phyloP scores from a whole-genome alignment of 148 eudicot genomes.

The Cornus suecica region DNA sequence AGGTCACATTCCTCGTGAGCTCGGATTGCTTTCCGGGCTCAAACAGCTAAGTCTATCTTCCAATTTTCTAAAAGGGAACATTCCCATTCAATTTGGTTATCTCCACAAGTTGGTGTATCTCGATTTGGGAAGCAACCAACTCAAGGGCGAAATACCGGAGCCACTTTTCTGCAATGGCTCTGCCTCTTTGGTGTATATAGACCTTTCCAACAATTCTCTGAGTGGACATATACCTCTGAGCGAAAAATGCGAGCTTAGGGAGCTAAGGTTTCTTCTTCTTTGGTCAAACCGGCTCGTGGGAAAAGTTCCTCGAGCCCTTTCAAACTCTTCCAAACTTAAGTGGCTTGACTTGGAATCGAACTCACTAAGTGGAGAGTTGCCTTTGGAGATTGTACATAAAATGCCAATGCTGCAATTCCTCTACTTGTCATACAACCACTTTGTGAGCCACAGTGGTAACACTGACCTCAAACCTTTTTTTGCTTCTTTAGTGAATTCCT shows the following conservation, averaged over 20 bases:
- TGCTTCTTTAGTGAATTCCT: constrained; percentile 53
- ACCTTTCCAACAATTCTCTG: constrained; percentile 79
- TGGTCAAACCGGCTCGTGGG: constrained; percentile 71
- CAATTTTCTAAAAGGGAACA: constrained; percentile 57
- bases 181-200: constrained; percentile 55
- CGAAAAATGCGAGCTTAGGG: constrained; percentile 52
- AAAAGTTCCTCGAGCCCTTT: constrained; percentile 49
- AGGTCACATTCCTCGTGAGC: constrained; percentile 61
- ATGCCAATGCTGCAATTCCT: constrained; percentile 55
- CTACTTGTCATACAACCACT: constrained; percentile 64
- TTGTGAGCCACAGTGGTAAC: constrained; percentile 64
- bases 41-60: constrained; percentile 58
- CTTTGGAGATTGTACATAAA: constrained; percentile 35
- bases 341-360: constrained; percentile 80
- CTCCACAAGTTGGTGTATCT: constrained; percentile 51
- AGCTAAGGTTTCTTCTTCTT: constrained; percentile 58
- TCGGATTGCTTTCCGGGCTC: constrained; percentile 48
- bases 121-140: constrained; percentile 59
- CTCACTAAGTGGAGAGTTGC: constrained; percentile 56
- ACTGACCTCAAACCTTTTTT: constrained; percentile 65
- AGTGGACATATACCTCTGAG: constrained; percentile 56
- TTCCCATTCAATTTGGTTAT: constrained; percentile 53
- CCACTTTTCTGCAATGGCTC: constrained; percentile 53
- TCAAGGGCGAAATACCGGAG: constrained; percentile 53
- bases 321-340: constrained; percentile 59